Base-by-base conservation (phyloP, 2,329 filamentous ascomycete genomes). In the Calycina marina region DNA sequence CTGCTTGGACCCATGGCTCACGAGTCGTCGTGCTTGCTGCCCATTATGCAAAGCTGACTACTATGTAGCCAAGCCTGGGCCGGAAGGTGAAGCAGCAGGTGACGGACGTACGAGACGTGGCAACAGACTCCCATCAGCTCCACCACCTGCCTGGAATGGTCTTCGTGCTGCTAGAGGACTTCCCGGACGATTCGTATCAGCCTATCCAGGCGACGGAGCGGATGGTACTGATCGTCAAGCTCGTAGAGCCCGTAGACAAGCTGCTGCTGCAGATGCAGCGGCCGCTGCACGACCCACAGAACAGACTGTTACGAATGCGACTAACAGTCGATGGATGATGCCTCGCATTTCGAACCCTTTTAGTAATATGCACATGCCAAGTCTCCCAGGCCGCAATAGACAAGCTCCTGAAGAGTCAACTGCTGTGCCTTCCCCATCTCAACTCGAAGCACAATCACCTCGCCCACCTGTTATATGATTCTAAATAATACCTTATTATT, bases 21-120 rank as follows among this genome's bases (percentile, higher is more conserved):
- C 90, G 6, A 86, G 81, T 51, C 74, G 90, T 41, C 77, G 88
- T 43, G 90, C 90, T 15, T 96, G 88, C 62, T 98, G 90, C 54
- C 90, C 90, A 4, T 74, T 98, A 5, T 98, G 90, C 65, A 98
- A 98, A 60, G 83, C 88, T 25, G 90, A 98, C 52, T 98, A 96
- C 56, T 96, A 93, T 55, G 77, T 84, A 3, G 88, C 90, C 0
- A 96, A 96, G 58, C 83, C 85, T 31, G 79, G 84, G 11, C 65
- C 80, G 3, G 50, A 53, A 32, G 47, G 46, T 16, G 49, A 51
- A 32, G 32, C 42, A 9, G 43, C 41, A 4, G 45, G 47, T 14
- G 26, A 41, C 14, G 49, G 51, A 24, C 46, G 49, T 18, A 17
- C 44, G 9, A 44, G 46, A 33, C 40, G 49, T 39, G 42, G 46